Evolutionary conservation across 768 basidiomycete genomes (phyloP), one percentile per base, ranked within the genome.

Genomic region (Amanita polypyramis): DNA sequence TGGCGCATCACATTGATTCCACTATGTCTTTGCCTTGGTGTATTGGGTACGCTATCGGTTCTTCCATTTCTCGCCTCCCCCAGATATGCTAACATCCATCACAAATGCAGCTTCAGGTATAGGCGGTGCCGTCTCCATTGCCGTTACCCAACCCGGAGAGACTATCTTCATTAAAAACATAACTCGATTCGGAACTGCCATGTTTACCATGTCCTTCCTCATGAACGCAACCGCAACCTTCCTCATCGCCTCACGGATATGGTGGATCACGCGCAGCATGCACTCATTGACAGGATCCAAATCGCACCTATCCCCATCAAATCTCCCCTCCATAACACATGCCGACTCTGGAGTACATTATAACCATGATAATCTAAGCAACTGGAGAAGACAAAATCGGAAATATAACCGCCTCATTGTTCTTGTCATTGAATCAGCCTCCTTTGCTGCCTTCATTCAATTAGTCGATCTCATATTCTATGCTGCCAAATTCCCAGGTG

Each of bases 141-240:
- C 56, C 23, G 55, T 67, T n/a, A 61, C 62, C 8, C 54, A 56
- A 43, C 51, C 49, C 4, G 44, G 55, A 14, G 60, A 66, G 41
- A 62, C 59, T 38, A 65, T 66, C n/a, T 68, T 70, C 45, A 57
- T 51, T 4, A 55, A 9, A 49, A 52, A 30, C 49, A 56, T 5
- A 56, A 65, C n/a, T 53, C 56, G 37, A 49, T 56, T 7, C 65
- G 65, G 63, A 63, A 67, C 50, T 63, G 65, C 63, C n/a, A 50
- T 66, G 15, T 65, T 68, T 54, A 50, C 56, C 11, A 53, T 67
- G 15, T 64, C 65, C 2, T 59, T 66, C 19, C 54, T 57, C 0
- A 67, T 62, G 20, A 68, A 67, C 53, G 55, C 65, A 10, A 45
- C 54, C n/a, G 60, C 62, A 23, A 65, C 65, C 4, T 40, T 51